Base-by-base conservation (phyloP, 1,139 yeast species). In the Lodderomyces margitis region DNA sequence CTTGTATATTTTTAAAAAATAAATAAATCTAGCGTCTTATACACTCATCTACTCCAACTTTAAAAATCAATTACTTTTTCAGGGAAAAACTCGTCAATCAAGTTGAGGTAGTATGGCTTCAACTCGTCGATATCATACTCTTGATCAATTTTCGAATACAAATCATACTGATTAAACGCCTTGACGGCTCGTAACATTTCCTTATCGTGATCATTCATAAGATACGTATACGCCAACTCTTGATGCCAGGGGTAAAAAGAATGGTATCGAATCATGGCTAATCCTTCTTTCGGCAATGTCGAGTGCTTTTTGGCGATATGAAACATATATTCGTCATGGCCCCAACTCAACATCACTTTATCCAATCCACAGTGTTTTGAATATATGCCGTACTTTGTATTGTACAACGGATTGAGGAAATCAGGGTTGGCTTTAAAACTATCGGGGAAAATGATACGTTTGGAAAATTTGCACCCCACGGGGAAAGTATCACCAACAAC, bases 401-500 rank as follows among this genome's bases (percentile, higher is more conserved):
- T 77, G 59, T 83, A 83, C 34, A 82, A 66, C 2, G 88, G 88
- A 52, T 82, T 83, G 32, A 67, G 61, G 41, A 68, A 67, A 56
- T 83, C 89, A 1, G 85, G 83, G 55, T 83, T 83, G 19, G 66
- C 61, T 41, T 69, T 68, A 57, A 83, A 83, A 48, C 75, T 78
- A 28, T 80, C 83, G 33, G 82, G 74, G 47, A 75, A 81, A 19
- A 83, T 82, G 40, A 79, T 81, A 48, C 75, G 70, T 44, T 73
- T 74, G 56, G 79, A 81, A 52, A 74, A 82, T 47, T 73, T 73
- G 58, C 88, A 83, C 2, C 89, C 89, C 21, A 83, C 87, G 0
- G 88, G 87, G 54, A 83, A 83, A 0, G 89, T 83, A 54, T 83
- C 89, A 5, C 89, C 89, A 16, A 83, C 89, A n/a, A 83, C 89